Evolutionary conservation across 176 grass and related monocot species (phyloP).

Genomic region (Oryza punctata): DNA sequence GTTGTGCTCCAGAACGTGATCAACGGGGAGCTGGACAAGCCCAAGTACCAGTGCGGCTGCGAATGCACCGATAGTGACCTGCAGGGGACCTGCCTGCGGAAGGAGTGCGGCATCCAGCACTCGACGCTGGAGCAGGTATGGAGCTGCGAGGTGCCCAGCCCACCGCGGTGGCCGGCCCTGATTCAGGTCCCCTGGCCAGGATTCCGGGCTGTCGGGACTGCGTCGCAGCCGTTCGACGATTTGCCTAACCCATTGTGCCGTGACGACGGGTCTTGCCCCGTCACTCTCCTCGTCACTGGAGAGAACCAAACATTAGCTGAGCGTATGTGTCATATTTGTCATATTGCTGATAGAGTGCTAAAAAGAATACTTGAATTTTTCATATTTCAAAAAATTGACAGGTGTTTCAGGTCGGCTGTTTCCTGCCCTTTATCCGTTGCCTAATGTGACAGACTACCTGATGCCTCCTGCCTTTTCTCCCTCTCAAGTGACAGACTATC

Average conservation of each 20-base stretch:
- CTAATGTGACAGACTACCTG: constrained; percentile 66
- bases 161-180: constrained; percentile 59
- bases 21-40: constrained; percentile 67
- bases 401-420: constrained; percentile 62
- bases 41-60: constrained; percentile 70
- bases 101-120: constrained; percentile 69
- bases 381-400: constrained; percentile 31
- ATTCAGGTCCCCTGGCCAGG: constrained; percentile 68
- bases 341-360: not conserved
- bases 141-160: constrained; percentile 58
- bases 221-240: constrained; percentile 31
- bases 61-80: constrained; percentile 22
- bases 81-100: constrained; percentile 43
- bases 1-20: constrained; percentile 61
- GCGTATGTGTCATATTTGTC: constrained; percentile 44
- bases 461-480: constrained; percentile 58
- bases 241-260: constrained; percentile 64
- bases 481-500: constrained; percentile 61
- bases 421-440: constrained; percentile 45
- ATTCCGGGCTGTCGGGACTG: constrained; percentile 44
- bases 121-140: constrained; percentile 67
- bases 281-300: constrained; percentile 69
- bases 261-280: constrained; percentile 58
- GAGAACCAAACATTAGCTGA: constrained; percentile 47
- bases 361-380: not conserved